Evolutionary conservation across 2,329 filamentous ascomycete species (phyloP), one percentile per base, ranked within the genome.

Genomic region (Corniculantispora saksenae): DNA sequence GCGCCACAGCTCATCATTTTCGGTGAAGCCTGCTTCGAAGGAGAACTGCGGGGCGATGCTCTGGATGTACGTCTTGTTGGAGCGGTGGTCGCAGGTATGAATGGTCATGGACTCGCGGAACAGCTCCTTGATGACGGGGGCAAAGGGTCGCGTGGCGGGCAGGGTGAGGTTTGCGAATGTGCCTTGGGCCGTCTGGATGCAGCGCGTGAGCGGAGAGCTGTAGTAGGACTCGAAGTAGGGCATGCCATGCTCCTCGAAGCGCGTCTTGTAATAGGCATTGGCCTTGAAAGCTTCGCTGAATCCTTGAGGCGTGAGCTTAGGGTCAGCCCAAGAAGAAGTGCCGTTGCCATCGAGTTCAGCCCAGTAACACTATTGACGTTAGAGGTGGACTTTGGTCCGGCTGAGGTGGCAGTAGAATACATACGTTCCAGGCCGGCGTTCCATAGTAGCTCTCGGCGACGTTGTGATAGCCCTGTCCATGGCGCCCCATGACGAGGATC

Each of bases 401-500:
- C 6, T 19, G n/a, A 3, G 1, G 27, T 15, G 25, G 17, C 38
- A n/a, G 17, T 25, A 21, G 1, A 15, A 27, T 19, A 78, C 84
- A 70, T 74, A 85, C 86, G 72, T 91, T 89, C 89, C 89, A 91
- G 3, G 85, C 86, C 1, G 86, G 83, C 0, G 88, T 91, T 55
- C 89, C 89, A 69, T 90, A 91, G 73, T 82, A 89, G 32, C 80
- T 79, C 75, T 91, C 87, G 17, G 89, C 89, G 8, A 81, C 82
- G 68, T 88, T 88, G 68, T 88, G 85, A 69, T 79, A 86, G 15
- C 90, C 90, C 75, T 92, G 84, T 25, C 90, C 90, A 72, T 92
- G 90, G 47, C 90, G 86, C 3, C 86, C 89, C 74, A 91, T 81
- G 75, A 89, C 89, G 35, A 92, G 73, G 12, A 93, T 80, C 71